A percentile compares a stretch with the other conserved stretches of the same genome.
Conservation (phyloP, 176 grass and related monocot genomes). For the Avena atlantica region DNA sequence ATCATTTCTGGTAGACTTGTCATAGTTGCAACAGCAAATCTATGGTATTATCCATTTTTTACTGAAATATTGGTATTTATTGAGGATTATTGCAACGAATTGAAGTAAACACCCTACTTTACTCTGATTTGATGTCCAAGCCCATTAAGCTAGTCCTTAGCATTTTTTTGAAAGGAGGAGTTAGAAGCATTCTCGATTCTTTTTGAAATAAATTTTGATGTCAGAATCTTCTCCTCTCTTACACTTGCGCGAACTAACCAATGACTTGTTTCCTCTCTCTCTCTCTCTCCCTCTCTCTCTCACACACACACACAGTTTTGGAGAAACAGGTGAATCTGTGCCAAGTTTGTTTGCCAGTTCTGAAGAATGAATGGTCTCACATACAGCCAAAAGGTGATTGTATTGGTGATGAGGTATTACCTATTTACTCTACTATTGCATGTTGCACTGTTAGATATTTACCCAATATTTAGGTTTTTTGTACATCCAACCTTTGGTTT, state of each 20-base stretch:
- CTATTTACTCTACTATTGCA: slow-evolving; percentile 33
- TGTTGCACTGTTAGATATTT: slow-evolving; percentile 26
- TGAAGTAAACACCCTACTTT: background rate
- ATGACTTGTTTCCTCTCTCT: background rate
- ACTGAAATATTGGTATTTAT: background rate
- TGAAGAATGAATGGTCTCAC: slow-evolving; percentile 76
- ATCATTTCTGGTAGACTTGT: slow-evolving; percentile 37
- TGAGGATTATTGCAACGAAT: background rate
- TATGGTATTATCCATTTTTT: background rate
- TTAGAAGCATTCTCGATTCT: slow-evolving; percentile 10
- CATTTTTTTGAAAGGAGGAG: slow-evolving; percentile 5
- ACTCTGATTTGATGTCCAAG: slow-evolving; percentile 27
- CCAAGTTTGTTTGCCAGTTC: slow-evolving; percentile 64
- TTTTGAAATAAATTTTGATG: slow-evolving; percentile 11
- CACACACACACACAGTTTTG: slow-evolving; percentile 42
- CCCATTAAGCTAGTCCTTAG: slow-evolving; percentile 7
- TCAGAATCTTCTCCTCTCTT: slow-evolving; percentile 23
- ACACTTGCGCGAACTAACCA: background rate
- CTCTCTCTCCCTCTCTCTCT: background rate
- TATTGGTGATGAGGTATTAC: slow-evolving; percentile 66
- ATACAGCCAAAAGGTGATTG: slow-evolving; percentile 42
- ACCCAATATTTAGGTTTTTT: background rate
- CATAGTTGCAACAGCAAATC: slow-evolving; percentile 11
- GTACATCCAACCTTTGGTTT: background rate
- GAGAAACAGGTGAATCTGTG: slow-evolving; percentile 59